Conservation (phyloP, 2,329 filamentous ascomycete species). For the Seiridium cupressi region DNA sequence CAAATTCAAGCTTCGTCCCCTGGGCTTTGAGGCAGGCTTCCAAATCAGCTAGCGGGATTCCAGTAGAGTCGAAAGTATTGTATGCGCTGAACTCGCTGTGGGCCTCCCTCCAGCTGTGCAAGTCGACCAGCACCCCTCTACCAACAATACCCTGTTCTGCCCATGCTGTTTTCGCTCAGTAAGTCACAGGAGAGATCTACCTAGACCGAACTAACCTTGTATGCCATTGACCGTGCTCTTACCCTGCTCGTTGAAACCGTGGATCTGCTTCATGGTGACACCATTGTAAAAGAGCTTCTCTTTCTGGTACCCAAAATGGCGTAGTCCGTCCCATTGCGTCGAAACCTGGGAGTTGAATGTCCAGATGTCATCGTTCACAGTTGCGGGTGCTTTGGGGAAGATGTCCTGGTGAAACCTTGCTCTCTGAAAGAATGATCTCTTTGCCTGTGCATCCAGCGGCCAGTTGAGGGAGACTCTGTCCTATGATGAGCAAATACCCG, state of each 20-base stretch:
- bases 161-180: slow-evolving; percentile 35
- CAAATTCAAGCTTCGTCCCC: slow-evolving; percentile 47
- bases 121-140: slow-evolving; percentile 52
- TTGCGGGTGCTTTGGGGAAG: slow-evolving; percentile 46
- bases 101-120: slow-evolving; percentile 43
- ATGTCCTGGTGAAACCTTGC: slow-evolving; percentile 53
- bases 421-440: slow-evolving; percentile 54
- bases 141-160: slow-evolving; percentile 54
- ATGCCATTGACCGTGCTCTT: slow-evolving; percentile 40
- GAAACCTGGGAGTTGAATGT: slow-evolving; percentile 57
- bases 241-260: slow-evolving; percentile 26
- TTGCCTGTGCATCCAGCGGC: slow-evolving; percentile 52
- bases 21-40: slow-evolving; percentile 41
- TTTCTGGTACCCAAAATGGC: slow-evolving; percentile 49
- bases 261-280: slow-evolving; percentile 38
- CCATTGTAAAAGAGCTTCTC: slow-evolving; percentile 35
- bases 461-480: slow-evolving; percentile 58
- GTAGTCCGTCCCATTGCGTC: slow-evolving; percentile 57
- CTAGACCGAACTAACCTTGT: slow-evolving; percentile 18
- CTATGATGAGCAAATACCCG: background rate
- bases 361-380: slow-evolving; percentile 61
- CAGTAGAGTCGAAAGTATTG: slow-evolving; percentile 31
- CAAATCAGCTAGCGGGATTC: slow-evolving; percentile 36
- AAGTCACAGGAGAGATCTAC: background rate
- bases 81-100: slow-evolving; percentile 29